Evolutionary conservation across 23 red algal genomes (phyloP).

Genomic region (Pyropia yezoensis): DNA sequence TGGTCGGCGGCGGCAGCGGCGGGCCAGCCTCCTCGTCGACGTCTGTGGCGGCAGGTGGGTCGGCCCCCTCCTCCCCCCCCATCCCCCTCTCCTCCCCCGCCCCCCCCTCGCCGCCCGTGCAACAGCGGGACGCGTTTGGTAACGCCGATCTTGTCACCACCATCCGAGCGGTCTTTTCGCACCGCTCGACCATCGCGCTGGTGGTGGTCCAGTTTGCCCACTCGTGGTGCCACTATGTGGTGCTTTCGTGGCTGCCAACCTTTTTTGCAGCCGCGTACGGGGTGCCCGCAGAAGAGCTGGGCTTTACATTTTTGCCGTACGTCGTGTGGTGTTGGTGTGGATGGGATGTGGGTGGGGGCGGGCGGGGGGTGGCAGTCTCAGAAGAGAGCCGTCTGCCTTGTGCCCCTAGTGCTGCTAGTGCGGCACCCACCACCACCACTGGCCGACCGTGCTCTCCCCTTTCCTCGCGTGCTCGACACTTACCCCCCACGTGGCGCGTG

Average conservation of each 20-base stretch:
- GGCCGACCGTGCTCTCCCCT: too few species aligned
- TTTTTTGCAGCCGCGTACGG: slow-evolving; percentile 48
- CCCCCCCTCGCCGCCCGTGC: background rate
- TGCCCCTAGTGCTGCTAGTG: too few species aligned
- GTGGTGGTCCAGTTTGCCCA: slow-evolving; percentile 26
- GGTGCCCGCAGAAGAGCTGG: slow-evolving; percentile 18
- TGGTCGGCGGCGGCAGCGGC: too few species aligned
- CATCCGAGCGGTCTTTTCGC: slow-evolving; percentile 21
- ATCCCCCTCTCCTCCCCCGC: background rate
- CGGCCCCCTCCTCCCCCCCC: background rate
- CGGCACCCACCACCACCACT: too few species aligned
- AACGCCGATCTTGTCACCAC: slow-evolving; percentile 1
- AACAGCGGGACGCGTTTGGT: background rate
- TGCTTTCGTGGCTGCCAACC: slow-evolving; percentile 58
- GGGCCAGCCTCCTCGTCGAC: background rate
- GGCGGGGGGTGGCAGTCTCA: too few species aligned
- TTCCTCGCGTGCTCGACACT: too few species aligned
- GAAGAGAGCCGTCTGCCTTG: too few species aligned
- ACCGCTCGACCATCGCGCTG: slow-evolving; percentile 12
- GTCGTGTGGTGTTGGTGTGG: background rate
- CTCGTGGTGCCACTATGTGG: slow-evolving; percentile 36
- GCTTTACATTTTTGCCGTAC: slow-evolving; percentile 52
- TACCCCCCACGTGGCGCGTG: too few species aligned
- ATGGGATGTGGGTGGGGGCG: too few species aligned
- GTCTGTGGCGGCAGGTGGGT: background rate